Conservation (phyloP, 1,284 basidiomycete species). For the Ustilago loliicola region DNA sequence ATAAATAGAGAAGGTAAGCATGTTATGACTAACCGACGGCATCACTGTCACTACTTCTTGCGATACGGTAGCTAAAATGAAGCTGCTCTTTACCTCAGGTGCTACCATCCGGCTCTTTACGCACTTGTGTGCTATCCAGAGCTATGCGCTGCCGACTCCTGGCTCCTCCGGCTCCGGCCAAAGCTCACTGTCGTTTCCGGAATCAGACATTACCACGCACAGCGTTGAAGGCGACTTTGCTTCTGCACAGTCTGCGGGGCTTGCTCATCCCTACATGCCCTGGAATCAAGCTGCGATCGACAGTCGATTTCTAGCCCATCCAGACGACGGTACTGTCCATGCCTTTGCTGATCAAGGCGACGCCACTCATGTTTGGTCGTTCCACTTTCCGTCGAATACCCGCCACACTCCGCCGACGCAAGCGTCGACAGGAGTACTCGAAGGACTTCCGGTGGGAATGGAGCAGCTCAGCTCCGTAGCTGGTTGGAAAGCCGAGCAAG, state of each 20-base stretch:
- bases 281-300: not conserved
- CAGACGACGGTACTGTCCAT: not conserved
- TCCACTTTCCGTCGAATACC: not conserved
- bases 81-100: not conserved
- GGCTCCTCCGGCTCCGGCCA: not conserved
- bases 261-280: not conserved
- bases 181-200: not conserved
- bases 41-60: not conserved
- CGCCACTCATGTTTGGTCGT: not conserved
- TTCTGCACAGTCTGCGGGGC: not conserved
- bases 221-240: not conserved
- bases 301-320: not conserved
- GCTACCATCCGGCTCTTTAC: not conserved
- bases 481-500: not conserved
- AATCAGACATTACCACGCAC: not conserved
- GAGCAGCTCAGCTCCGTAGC: too few species aligned
- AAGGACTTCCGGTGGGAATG: not conserved
- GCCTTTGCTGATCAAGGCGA: constrained; percentile 5
- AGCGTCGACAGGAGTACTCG: not conserved
- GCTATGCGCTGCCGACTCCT: not conserved
- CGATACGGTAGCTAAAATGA: not conserved
- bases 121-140: not conserved
- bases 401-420: not conserved
- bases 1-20: not conserved
- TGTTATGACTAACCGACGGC: not conserved